Evolutionary conservation across 441 rosid species (phyloP), one percentile per base, ranked within the genome.

Genomic region (Dalechampia spathulata): DNA sequence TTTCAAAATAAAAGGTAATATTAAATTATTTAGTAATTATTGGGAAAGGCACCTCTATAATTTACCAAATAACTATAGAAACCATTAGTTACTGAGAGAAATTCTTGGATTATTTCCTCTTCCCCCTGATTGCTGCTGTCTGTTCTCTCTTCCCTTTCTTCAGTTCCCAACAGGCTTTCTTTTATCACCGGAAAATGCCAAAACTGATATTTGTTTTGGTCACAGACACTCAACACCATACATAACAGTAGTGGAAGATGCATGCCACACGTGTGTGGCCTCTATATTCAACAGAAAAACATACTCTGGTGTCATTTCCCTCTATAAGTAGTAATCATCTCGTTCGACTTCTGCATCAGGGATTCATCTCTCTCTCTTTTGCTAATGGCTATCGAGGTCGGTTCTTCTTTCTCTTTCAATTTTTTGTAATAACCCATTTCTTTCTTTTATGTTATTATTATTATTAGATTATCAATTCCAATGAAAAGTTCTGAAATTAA

Each of bases 351-450:
- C 45, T n/a, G 21, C 7, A 21, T 41, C 21, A 4, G 45, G 8
- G 34, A n/a, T 41, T 11, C 4, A 21, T 6, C 62, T 6, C 61
- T 38, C 9, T 27, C n/a, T 59, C 36, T n/a, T n/a, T n/a, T n/a
- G n/a, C n/a, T n/a, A n/a, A 86, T 88, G 94, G 85, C 83, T 68
- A 57, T 83, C 60, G 79, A 83, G 82, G 94, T 85, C 25, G 56
- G 77, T 53, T 67, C 25, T 17, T 62, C n/a, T n/a, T n/a, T 14
- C 6, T 2, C 10, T 14, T 0, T 1, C 20, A 21, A 1, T 40
- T 21, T 22, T n/a, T 13, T 7, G 34, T 13, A 36, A 11, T 11
- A 36, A 10, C 2, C 10, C 34, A 30, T 30, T 30, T 30, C 4
- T 30, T 8, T 30, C 8, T 30, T 30, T 30, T 8, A 30, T 30